A percentile compares a stretch with the other conserved stretches of the same genome.
phyloP scores from a whole-genome alignment of 768 basidiomycete species.

The Termitomyces sp. region DNA sequence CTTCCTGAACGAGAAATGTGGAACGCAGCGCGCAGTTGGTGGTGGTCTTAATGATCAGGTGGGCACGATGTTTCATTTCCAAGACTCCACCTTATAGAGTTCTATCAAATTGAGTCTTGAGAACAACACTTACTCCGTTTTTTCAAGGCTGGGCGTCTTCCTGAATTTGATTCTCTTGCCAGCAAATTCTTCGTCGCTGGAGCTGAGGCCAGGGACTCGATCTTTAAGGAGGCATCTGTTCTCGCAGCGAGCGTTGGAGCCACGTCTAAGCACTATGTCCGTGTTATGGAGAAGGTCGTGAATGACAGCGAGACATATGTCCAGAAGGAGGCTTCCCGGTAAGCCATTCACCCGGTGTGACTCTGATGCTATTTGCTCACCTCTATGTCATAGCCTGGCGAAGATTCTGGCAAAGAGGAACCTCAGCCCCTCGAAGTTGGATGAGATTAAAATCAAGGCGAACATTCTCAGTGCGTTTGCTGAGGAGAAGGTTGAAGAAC shows the following conservation, averaged over 20 bases:
- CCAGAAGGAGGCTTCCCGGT: slow-evolving; percentile 85
- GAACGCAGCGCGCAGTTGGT: slow-evolving; percentile 75
- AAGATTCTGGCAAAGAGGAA: slow-evolving; percentile 75
- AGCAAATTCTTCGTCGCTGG: slow-evolving; percentile 64
- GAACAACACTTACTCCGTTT: background rate
- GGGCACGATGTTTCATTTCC: slow-evolving; percentile 12
- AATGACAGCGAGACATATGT: slow-evolving; percentile 70
- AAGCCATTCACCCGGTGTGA: slow-evolving; percentile 16
- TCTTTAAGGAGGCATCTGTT: slow-evolving; percentile 59
- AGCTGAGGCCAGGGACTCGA: slow-evolving; percentile 46
- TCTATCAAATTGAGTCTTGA: background rate
- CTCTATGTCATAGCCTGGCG: slow-evolving; percentile 44
- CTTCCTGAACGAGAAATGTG: slow-evolving; percentile 84
- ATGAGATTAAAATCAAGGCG: slow-evolving; percentile 89
- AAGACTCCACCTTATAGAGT: background rate
- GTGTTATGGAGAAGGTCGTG: slow-evolving; percentile 85
- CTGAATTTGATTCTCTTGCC: slow-evolving; percentile 75
- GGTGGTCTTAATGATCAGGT: slow-evolving; percentile 76
- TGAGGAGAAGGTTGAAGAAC: slow-evolving; percentile 32
- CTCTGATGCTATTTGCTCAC: slow-evolving; percentile 10
- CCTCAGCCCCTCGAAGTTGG: slow-evolving; percentile 74
- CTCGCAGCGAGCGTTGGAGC: slow-evolving; percentile 47
- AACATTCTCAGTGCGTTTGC: slow-evolving; percentile 75
- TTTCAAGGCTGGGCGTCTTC: slow-evolving; percentile 71
- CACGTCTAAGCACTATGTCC: slow-evolving; percentile 73